These are phyloP conservation scores for Arabidopsis arenosa DNA, from an alignment of 345 rosid genomes.

Conservation along the genomic window DNA sequence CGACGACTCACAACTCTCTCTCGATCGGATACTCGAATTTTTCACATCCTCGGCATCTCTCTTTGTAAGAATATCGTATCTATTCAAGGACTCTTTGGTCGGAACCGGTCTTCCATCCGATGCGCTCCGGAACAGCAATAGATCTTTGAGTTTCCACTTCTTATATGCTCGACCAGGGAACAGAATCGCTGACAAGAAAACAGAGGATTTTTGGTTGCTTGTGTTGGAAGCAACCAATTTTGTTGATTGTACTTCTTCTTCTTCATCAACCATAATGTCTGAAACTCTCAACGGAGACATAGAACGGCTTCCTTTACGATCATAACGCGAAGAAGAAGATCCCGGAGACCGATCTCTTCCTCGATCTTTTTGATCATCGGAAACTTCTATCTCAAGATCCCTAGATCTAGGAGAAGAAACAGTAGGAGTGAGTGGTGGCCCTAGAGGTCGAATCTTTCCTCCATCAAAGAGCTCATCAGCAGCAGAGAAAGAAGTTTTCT, in stretches of 20 bases:
- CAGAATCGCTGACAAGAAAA: slow-evolving; percentile 69
- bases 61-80: slow-evolving; percentile 57
- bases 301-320: slow-evolving; percentile 75
- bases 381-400: slow-evolving; percentile 41
- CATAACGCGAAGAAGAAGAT: slow-evolving; percentile 45
- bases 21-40: slow-evolving; percentile 68
- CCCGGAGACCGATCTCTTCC: slow-evolving; percentile 43
- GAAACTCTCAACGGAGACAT: slow-evolving; percentile 81
- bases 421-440: slow-evolving; percentile 47
- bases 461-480: slow-evolving; percentile 94
- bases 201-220: slow-evolving; percentile 48
- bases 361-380: slow-evolving; percentile 34
- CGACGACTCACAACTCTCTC: slow-evolving; percentile 58
- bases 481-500: slow-evolving; percentile 63
- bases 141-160: slow-evolving; percentile 89
- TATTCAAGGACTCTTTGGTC: slow-evolving; percentile 53
- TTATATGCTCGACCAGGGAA: slow-evolving; percentile 55
- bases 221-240: slow-evolving; percentile 45
- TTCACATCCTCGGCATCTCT: slow-evolving; percentile 58
- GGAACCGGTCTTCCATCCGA: slow-evolving; percentile 84
- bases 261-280: slow-evolving; percentile 56
- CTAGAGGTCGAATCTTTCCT: slow-evolving; percentile 80
- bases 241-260: slow-evolving; percentile 45
- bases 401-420: slow-evolving; percentile 55
- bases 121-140: slow-evolving; percentile 82